Base-by-base conservation (phyloP, 1,284 basidiomycete species). In the Moesziomyces sp. region DNA sequence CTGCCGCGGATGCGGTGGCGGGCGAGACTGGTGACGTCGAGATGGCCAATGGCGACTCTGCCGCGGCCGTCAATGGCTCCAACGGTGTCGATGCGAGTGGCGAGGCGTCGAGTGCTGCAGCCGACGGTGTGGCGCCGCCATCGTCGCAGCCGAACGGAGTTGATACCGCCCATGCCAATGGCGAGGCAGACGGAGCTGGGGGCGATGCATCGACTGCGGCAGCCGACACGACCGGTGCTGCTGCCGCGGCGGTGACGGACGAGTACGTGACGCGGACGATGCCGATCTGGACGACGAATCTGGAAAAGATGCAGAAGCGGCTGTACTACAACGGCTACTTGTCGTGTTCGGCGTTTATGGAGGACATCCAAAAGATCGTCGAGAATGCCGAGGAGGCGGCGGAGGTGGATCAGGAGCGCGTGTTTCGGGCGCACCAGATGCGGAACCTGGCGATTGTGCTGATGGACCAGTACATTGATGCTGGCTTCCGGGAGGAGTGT, bases 261-360 rank as follows among this genome's bases (percentile, higher is more conserved):
- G 56, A 48, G 18, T 78, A 78, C 55, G 48, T 76, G 46, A 54
- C 60, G 14, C 75, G 79, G 35, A 72, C 68, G 26, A 73, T 82
- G 67, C 74, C 74, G 44, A 79, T 83, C 55, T 83, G 76, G 74
- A 83, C 81, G 30, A 78, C 75, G 44, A 80, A 72, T 82, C 88
- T 99, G 30, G 96, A 98, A 81, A 90, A 88, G 74, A 94, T 99
- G 89, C 92, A 95, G 77, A 87, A 88, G 40, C 90, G 93, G 58
- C 87, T 99, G 16, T 93, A 93, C 86, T 91, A 90, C 83, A 90
- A 91, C 62, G 90, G 90, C 57, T 99, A 99, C 84, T 89, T 93
- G 40, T 94, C 93, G 0, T 92, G 93, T 0, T 88, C 90, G 52
- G 90, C 93, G 59, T 97, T 99, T 86, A 87, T 97, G 10, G 89